phyloP scores from a whole-genome alignment of 2,329 filamentous ascomycete genomes.

The Xylariomycetidae sp. region DNA sequence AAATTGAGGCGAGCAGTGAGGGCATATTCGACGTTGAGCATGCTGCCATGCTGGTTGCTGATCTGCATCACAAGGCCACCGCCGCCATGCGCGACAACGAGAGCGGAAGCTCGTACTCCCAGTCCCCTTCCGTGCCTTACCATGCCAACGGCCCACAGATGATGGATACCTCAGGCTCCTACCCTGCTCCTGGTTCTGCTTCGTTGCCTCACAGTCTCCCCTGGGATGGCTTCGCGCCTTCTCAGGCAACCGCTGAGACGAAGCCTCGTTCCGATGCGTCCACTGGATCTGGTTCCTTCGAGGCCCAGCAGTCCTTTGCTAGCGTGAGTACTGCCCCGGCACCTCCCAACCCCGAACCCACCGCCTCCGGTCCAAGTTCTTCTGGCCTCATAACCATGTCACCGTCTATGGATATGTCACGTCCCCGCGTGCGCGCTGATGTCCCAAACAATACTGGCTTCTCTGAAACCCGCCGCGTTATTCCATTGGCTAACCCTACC shows the following conservation, averaged over 20 bases:
- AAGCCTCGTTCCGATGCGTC: slow-evolving; percentile 72
- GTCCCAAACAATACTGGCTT: slow-evolving; percentile 32
- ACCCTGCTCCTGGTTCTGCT: slow-evolving; percentile 72
- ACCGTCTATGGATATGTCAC: slow-evolving; percentile 66
- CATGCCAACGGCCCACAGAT: slow-evolving; percentile 64
- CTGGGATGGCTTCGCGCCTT: slow-evolving; percentile 78
- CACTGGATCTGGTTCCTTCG: slow-evolving; percentile 59
- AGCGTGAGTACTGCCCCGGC: slow-evolving; percentile 50
- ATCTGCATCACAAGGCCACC: slow-evolving; percentile 93
- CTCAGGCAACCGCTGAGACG: slow-evolving; percentile 60
- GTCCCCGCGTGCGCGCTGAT: slow-evolving; percentile 61
- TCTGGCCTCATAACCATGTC: slow-evolving; percentile 60
- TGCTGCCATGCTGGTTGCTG: slow-evolving; percentile 96
- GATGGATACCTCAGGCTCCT: slow-evolving; percentile 72
- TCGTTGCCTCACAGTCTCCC: slow-evolving; percentile 73
- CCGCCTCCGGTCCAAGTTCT: slow-evolving; percentile 48
- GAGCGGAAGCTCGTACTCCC: slow-evolving; percentile 44
- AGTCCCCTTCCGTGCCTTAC: slow-evolving; percentile 60
- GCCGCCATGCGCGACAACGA: slow-evolving; percentile 54
- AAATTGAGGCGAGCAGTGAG: slow-evolving; percentile 86
- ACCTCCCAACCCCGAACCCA: slow-evolving; percentile 59
- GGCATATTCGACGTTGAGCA: slow-evolving; percentile 93
- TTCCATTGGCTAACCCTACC: slow-evolving; percentile 63
- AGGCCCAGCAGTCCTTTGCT: slow-evolving; percentile 59
- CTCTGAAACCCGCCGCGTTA: slow-evolving; percentile 31